Conservation (phyloP, 345 rosid genomes). For the Syzygium jambos region DNA sequence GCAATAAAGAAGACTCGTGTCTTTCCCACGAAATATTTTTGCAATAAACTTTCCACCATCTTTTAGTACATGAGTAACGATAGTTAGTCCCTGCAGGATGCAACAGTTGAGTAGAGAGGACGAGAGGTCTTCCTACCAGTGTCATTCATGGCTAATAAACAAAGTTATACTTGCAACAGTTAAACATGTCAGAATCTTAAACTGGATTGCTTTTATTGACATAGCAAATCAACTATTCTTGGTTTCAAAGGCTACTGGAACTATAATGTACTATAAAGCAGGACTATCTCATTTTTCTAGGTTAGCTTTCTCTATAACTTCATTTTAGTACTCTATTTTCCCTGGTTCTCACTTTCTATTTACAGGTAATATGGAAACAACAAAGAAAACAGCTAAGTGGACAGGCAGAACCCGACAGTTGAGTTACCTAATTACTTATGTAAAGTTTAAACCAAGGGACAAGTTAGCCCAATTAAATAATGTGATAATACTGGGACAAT, state of each 20-base stretch:
- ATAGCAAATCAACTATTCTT: not conserved
- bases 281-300: not conserved
- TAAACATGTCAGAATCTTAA: not conserved
- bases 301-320: not conserved
- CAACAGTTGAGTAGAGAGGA: not conserved
- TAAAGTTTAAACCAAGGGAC: not conserved
- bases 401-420: not conserved
- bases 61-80: conserved; percentile 79
- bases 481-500: not conserved
- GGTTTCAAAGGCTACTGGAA: not conserved
- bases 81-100: conserved; percentile 66
- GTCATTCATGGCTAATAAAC: not conserved
- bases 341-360: not conserved
- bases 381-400: not conserved
- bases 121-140: not conserved
- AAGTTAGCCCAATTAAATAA: not conserved
- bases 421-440: not conserved
- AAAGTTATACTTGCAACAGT: not conserved
- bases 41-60: conserved; percentile 92
- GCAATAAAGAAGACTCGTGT: conserved; percentile 89
- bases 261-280: not conserved
- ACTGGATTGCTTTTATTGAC: not conserved
- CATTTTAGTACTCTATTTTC: not conserved
- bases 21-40: conserved; percentile 98
- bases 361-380: not conserved